A percentile compares a stretch with the other conserved stretches of the same genome.
Conservation (phyloP, 768 basidiomycete genomes). For the Infundibulicybe gibba region DNA sequence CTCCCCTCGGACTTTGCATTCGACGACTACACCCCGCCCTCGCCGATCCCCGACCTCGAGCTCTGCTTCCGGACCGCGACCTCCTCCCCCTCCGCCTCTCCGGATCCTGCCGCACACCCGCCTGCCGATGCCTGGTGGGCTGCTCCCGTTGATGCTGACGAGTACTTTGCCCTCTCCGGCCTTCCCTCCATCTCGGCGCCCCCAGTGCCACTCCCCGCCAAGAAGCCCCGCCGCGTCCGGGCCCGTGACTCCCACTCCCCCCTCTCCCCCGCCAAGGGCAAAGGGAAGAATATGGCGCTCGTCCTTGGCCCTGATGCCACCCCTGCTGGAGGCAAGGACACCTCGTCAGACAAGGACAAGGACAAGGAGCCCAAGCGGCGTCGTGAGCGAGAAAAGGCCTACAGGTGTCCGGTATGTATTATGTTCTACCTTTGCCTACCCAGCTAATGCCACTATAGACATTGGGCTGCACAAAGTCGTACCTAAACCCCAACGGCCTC, state of each 20-base stretch:
- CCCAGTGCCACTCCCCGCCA: not conserved
- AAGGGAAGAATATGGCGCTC: not conserved
- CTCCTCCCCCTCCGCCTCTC: not conserved
- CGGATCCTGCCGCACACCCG: not conserved
- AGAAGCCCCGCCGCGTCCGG: too few species aligned
- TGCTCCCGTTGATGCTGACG: not conserved
- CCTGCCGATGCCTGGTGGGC: not conserved
- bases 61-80: constrained; percentile 1
- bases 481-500: constrained; percentile 64
- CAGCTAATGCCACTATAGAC: constrained; percentile 15
- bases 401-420: constrained; percentile 44
- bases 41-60: not conserved
- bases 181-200: not conserved
- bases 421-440: not conserved
- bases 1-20: not conserved
- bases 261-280: not conserved
- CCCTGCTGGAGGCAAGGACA: not conserved
- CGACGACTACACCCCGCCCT: not conserved
- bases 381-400: constrained; percentile 35
- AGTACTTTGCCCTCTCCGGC: not conserved
- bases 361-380: constrained; percentile 1
- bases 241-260: not conserved
- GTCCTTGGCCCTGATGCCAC: not conserved
- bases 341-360: not conserved
- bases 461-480: constrained; percentile 56